These are phyloP conservation scores for Avena sativa DNA, from an alignment of 176 grass and related monocot genomes.

Conservation along the genomic window DNA sequence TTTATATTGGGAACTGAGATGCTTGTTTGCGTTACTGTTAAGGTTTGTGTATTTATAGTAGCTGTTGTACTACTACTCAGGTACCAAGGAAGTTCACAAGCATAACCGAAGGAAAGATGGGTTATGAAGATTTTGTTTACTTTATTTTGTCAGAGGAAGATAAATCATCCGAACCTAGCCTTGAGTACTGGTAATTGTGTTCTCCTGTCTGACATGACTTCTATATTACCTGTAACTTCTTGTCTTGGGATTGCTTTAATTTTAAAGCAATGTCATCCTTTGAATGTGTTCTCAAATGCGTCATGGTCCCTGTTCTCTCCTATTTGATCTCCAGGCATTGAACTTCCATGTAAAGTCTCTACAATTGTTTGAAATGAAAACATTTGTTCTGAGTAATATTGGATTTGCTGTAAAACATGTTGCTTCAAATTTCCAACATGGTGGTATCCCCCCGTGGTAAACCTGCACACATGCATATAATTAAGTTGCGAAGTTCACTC, in stretches of 20 bases:
- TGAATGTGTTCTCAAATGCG: slow-evolving; percentile 9
- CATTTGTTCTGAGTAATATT: neutral
- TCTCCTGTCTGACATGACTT: slow-evolving; percentile 26
- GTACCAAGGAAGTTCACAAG: slow-evolving; percentile 95
- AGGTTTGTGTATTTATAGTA: slow-evolving; percentile 30
- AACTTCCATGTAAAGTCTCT: neutral
- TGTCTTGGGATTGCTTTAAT: slow-evolving; percentile 14
- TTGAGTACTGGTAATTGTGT: slow-evolving; percentile 91
- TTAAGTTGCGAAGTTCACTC: neutral
- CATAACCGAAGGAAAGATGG: slow-evolving; percentile 93
- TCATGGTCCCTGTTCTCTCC: neutral
- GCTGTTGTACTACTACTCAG: slow-evolving; percentile 48
- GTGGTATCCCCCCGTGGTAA: neutral
- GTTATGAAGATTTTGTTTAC: slow-evolving; percentile 99
- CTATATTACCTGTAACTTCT: slow-evolving; percentile 25
- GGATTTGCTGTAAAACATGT: slow-evolving; percentile 1
- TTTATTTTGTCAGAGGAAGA: slow-evolving; percentile 99
- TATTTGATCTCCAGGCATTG: slow-evolving; percentile 10
- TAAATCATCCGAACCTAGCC: slow-evolving; percentile 96
- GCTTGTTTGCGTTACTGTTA: slow-evolving; percentile 34
- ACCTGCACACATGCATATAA: neutral
- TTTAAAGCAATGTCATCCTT: slow-evolving; percentile 10
- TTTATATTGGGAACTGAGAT: slow-evolving; percentile 24
- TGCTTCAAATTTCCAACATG: neutral
- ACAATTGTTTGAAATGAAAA: neutral